Evolutionary conservation across 768 basidiomycete genomes (phyloP).

Genomic region (Auricularia sp.): DNA sequence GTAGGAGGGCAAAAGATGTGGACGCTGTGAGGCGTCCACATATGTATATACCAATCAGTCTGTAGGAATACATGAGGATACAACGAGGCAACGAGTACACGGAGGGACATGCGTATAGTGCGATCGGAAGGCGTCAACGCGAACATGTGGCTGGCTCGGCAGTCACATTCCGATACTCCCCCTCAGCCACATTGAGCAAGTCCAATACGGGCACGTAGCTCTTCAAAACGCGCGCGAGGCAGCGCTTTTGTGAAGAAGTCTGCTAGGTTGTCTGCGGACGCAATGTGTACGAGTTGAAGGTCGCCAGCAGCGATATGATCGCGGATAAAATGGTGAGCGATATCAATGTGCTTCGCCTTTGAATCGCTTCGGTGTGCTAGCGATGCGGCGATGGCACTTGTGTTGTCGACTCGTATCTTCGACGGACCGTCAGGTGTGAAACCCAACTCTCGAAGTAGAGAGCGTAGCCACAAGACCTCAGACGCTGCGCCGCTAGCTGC

Average conservation of each 20-base stretch:
- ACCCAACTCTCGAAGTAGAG: constrained; percentile 1
- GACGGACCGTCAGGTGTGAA: background rate
- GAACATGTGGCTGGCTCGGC: background rate
- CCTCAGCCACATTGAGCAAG: constrained; percentile 2
- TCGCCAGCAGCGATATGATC: constrained; percentile 17
- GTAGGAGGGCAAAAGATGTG: too few species aligned
- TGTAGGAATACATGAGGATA: too few species aligned
- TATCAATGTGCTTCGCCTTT: constrained; percentile 29
- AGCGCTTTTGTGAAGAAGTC: constrained; percentile 34
- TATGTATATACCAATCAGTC: too few species aligned
- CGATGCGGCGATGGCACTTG: constrained; percentile 15
- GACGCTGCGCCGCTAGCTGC: constrained; percentile 8
- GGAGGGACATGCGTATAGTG: too few species aligned
- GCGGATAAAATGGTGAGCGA: constrained; percentile 28
- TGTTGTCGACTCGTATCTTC: constrained; percentile 12
- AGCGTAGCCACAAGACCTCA: background rate
- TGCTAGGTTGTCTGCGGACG: constrained; percentile 24
- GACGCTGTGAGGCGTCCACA: too few species aligned
- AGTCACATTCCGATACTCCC: constrained; percentile 4
- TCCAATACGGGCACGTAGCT: background rate
- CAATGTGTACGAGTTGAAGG: constrained; percentile 20
- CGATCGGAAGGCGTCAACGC: background rate
- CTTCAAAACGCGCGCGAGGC: background rate
- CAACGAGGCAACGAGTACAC: too few species aligned
- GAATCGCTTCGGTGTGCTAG: constrained; percentile 20